Evolutionary conservation across 2,329 filamentous ascomycete genomes (phyloP), one percentile per base, ranked within the genome.

Genomic region (Fusarium armeniacum): DNA sequence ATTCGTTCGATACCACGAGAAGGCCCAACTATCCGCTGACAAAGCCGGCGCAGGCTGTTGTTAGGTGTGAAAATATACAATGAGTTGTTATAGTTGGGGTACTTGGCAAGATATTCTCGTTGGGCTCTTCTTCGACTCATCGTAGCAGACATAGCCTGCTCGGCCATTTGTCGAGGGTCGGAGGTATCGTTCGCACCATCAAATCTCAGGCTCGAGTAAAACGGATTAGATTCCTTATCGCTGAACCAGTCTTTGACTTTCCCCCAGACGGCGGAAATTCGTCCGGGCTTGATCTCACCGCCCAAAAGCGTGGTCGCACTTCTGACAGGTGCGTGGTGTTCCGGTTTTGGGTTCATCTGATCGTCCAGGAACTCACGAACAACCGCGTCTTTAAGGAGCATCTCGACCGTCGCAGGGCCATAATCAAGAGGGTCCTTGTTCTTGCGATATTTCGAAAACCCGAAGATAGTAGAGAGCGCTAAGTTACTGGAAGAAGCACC

Each of bases 341-440:
- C 79, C 10, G 77, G 72, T 6, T 75, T 58, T 32, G 74, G 56
- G 16, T 78, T 79, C 46, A 76, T 72, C 41, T 73, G 75, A 44
- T 82, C 93, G 73, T 98, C 94, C 6, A 99, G 86, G 67, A 99
- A 99, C 74, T 98, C 96, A 51, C 90, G 91, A 9, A 99, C 95
- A 28, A 99, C 94, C 2, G 94, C 93, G 79, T 98, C 95, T 77
- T 98, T 98, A 46, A 98, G 85, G 50, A 99, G 85, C 94, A 98
- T 97, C 77, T 98, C 96, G 77, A 97, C 92, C 57, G 93, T 94
- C 9, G 93, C 94, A 24, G 92, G 92, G 4, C 94, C 94, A 77
- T 97, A 97, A 76, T 98, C 94, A 18, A 98, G 83, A 3, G 95
- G 94, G 76, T 98, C 96, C 74, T 89, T 90, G 33, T 86, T 85